phyloP scores from a whole-genome alignment of 2,329 filamentous ascomycete genomes.

The Botrytis fabae region DNA sequence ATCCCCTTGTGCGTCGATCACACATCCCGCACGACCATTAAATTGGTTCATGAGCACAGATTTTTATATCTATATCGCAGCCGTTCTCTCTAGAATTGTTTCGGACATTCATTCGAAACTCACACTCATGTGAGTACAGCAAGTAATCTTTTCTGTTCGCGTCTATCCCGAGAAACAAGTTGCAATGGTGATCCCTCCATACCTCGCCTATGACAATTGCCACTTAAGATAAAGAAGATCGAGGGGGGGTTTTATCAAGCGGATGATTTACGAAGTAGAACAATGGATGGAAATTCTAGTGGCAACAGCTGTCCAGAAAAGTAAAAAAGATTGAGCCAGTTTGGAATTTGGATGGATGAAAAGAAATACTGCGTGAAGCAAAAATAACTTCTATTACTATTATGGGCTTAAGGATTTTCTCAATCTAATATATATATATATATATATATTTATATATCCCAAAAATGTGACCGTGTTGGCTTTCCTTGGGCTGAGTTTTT shows the following conservation, averaged over 20 bases:
- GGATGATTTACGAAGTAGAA: conserved; percentile 1
- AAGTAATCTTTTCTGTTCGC: neutral
- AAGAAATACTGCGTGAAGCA: neutral
- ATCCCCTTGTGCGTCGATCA: conserved; percentile 4
- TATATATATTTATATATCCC: neutral
- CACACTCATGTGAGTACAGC: neutral
- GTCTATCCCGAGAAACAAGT: neutral
- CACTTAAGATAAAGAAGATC: conserved; percentile 6
- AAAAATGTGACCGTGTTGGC: neutral
- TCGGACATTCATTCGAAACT: neutral
- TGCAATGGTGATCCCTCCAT: conserved; percentile 9
- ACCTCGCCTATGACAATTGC: conserved; percentile 16
- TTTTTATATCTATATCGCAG: conserved; percentile 6
- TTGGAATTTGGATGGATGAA: neutral
- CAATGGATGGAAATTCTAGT: neutral
- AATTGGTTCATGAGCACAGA: neutral
- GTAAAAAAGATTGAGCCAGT: neutral
- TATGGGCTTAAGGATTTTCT: neutral
- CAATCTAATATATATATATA: neutral
- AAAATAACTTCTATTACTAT: neutral
- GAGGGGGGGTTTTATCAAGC: conserved; percentile 8
- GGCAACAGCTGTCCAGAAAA: neutral
- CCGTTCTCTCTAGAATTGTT: neutral
- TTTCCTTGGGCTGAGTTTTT: conserved; percentile 2
- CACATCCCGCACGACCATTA: neutral